Conservation (phyloP, 768 basidiomycete species). For the Rhodosporidiobolus sp. region DNA sequence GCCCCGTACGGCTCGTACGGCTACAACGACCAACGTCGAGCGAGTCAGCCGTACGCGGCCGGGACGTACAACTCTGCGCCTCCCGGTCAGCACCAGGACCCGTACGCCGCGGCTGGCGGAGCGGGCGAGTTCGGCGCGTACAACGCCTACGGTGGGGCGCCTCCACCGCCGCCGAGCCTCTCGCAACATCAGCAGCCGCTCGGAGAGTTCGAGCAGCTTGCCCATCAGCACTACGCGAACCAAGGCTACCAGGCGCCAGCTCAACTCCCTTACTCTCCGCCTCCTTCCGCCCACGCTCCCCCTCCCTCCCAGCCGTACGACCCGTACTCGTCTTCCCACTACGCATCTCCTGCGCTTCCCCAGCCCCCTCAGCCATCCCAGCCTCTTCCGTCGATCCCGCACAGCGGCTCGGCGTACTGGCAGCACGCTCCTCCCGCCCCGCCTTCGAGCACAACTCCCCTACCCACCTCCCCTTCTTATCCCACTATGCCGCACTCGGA, state of each 20-base stretch:
- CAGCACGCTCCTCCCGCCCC: background rate
- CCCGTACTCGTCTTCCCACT: background rate
- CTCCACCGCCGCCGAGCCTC: background rate
- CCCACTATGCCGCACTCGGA: background rate
- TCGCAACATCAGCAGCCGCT: background rate
- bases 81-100: background rate
- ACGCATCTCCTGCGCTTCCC: background rate
- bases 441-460: background rate
- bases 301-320: background rate
- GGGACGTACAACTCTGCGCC: background rate
- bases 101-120: background rate
- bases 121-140: constrained; percentile 23
- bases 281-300: background rate
- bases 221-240: constrained; percentile 30
- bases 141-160: too few species aligned
- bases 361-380: constrained; percentile 9
- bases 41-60: constrained; percentile 5
- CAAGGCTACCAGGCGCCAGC: constrained; percentile 2
- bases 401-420: constrained; percentile 18
- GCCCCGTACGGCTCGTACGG: background rate
- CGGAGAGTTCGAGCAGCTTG: constrained; percentile 27
- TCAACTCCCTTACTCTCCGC: background rate
- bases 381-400: constrained; percentile 26
- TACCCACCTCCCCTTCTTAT: background rate
- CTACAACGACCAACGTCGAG: background rate